Base-by-base conservation (phyloP, 352 stramenopile genomes). In the Globisporangium orthogonon region DNA sequence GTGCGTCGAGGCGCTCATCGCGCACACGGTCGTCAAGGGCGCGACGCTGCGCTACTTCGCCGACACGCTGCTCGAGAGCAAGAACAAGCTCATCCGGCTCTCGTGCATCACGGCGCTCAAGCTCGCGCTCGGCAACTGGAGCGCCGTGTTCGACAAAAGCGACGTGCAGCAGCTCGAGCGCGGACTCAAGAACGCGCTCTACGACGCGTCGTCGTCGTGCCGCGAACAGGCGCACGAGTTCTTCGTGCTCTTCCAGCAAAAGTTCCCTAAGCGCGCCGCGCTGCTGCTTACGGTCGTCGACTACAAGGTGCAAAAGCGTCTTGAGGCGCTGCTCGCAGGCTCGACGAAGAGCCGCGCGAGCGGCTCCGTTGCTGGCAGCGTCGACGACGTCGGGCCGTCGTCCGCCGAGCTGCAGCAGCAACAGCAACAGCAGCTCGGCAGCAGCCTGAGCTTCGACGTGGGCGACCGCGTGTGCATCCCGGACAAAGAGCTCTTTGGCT, bases 401-500 rank as follows among this genome's bases (percentile, higher is more conserved):
- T 15, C 29, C 47, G 11, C 47, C 6, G 47, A 52, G 37, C 13
- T 9, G 5, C 45, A 50, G 18, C 23, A 35, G 47, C 47, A 52
- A 30, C 29, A 15, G 30, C 7, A 30, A 31, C 45, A 31, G 18
- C 9, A 7, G 45, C 44, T 15, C 13, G 29, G 37, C 30, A 54
- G 61, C 6, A 69, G 68, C 7, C 70, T 78, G 15, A 81, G 71
- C 54, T 60, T 86, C 50, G 75, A 89, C 45, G 44, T 91, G 1
- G 82, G 80, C 3, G 82, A 91, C 35, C 82, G 84, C 31, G 84
- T 94, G 4, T 91, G 81, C 59, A 89, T 94, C n/a, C 80, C 82
- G 1, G 84, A 91, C 48, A 89, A 89, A 56, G 84, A 94, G 52
- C 50, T 92, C 1, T 94, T 94, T 51, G 84, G 84, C 0, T 84